A percentile compares a stretch with the other conserved stretches of the same genome.
phyloP scores from a whole-genome alignment of 2,329 filamentous ascomycete species.

The Akanthomyces dipterigenus region DNA sequence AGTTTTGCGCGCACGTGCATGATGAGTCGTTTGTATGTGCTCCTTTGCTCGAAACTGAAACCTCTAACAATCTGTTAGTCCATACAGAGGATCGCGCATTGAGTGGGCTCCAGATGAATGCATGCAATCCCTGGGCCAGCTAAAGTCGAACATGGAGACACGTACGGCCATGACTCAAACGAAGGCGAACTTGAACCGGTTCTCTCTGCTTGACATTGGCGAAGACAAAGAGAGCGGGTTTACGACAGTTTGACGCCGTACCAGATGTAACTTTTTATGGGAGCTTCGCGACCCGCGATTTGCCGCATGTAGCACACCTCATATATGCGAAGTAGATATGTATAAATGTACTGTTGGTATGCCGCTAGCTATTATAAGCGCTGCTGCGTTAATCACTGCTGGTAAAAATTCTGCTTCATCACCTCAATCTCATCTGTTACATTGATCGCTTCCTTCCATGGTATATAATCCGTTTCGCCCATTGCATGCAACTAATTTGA shows the following conservation, averaged over 20 bases:
- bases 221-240: not conserved
- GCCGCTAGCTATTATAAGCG: not conserved
- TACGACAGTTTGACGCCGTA: not conserved
- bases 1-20: conserved; percentile 73
- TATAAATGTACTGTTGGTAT: conserved; percentile 1
- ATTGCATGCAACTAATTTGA: not conserved
- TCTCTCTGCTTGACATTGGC: not conserved
- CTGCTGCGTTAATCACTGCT: not conserved
- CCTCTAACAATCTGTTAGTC: conserved; percentile 35
- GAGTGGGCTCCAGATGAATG: conserved; percentile 71
- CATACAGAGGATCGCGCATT: conserved; percentile 65
- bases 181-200: not conserved
- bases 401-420: not conserved
- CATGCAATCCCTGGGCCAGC: conserved; percentile 44
- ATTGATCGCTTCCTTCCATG: not conserved
- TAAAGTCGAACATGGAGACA: conserved; percentile 18
- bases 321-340: not conserved
- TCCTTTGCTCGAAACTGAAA: not conserved
- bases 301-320: not conserved
- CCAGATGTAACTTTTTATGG: not conserved
- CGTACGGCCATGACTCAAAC: conserved; percentile 23
- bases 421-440: not conserved
- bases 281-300: not conserved
- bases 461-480: conserved; percentile 1
- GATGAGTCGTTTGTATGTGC: conserved; percentile 51